Evolutionary conservation across 139 green algal species (phyloP), one percentile per base, ranked within the genome.

Genomic region (Tetratostichococcus sp.): DNA sequence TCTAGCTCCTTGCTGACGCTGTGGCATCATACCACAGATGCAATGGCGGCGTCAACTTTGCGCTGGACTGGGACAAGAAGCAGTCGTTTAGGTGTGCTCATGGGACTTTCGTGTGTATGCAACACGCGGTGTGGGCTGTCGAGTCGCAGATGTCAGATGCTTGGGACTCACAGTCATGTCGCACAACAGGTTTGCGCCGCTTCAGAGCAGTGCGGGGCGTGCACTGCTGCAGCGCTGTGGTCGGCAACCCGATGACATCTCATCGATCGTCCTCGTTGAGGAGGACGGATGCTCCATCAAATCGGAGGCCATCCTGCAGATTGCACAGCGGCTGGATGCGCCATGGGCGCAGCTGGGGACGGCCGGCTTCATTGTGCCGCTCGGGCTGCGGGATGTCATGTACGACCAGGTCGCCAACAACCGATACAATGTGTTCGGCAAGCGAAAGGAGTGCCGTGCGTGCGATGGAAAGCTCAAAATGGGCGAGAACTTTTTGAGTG

Each of bases 211-310:
- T 2, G 80, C 85, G 16, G 91, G 91, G 0, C 69, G 76, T 22
- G 42, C 73, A 0, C 82, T 97, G 77, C 84, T 97, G 70, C 30
- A 80, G 23, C 81, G 86, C 26, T 87, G 82, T 43, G 89, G 89
- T 14, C 84, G 92, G 2, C 14, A 31, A 0, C 82, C 90, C 17
- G 83, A 93, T 70, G 91, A 97, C 87, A 89, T 97, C 50, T 86
- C 70, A n/a, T 93, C 86, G n/a, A 95, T 97, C 30, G 91, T 94
- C 2, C 79, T 94, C 6, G 90, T 95, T 19, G 85, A 90, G 32
- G 26, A 62, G 25, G 35, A 69, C 59, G 30, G 62, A 4, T 78
- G 43, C 71, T 73, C 88, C 80, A 87, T 88, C 35, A 82, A 86
- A n/a, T 88, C 80, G n/a, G 86, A 89, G 26, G 87, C 88, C 16